Conservation (phyloP, 2,329 filamentous ascomycete species). For the Aspergillus calidoustus region DNA sequence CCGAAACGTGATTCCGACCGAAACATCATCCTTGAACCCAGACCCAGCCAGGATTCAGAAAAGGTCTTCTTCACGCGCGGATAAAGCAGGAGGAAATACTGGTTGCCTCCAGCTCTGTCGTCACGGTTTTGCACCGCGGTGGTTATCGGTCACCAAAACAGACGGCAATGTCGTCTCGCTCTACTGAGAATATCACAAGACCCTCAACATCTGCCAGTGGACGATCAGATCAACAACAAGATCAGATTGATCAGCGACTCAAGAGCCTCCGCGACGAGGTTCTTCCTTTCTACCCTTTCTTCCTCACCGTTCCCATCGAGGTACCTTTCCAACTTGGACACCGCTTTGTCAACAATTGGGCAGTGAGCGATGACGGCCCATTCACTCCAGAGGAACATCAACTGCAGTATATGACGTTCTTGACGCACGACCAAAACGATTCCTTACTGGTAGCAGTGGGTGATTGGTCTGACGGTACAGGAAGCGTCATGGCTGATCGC, state of each 20-base stretch:
- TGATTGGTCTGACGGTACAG: conserved; percentile 57
- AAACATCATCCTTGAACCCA: not conserved
- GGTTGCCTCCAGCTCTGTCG: not conserved
- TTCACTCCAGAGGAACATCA: conserved; percentile 61
- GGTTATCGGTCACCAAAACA: conserved; percentile 16
- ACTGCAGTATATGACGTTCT: conserved; percentile 66
- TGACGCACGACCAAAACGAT: conserved; percentile 61
- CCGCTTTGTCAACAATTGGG: conserved; percentile 52
- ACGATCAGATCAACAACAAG: conserved; percentile 30
- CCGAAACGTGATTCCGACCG: not conserved
- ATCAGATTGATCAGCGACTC: conserved; percentile 42
- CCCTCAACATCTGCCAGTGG: conserved; percentile 28
- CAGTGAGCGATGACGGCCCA: conserved; percentile 54
- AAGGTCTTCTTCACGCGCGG: not conserved
- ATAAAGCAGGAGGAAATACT: not conserved
- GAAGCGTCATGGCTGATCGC: conserved; percentile 50
- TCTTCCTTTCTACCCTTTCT: conserved; percentile 50
- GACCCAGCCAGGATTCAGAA: not conserved
- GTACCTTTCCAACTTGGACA: conserved; percentile 50
- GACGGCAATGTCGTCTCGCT: conserved; percentile 46
- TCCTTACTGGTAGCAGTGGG: conserved; percentile 57
- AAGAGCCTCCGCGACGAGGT: conserved; percentile 47
- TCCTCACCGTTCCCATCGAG: conserved; percentile 53
- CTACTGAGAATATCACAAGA: conserved; percentile 32
- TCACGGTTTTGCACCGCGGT: conserved; percentile 3